Percentiles rank a stretch among this genome's conserved stretches.
Evolutionary conservation across 139 green algal genomes (phyloP).

Genomic region (Zygnema cylindricum): DNA sequence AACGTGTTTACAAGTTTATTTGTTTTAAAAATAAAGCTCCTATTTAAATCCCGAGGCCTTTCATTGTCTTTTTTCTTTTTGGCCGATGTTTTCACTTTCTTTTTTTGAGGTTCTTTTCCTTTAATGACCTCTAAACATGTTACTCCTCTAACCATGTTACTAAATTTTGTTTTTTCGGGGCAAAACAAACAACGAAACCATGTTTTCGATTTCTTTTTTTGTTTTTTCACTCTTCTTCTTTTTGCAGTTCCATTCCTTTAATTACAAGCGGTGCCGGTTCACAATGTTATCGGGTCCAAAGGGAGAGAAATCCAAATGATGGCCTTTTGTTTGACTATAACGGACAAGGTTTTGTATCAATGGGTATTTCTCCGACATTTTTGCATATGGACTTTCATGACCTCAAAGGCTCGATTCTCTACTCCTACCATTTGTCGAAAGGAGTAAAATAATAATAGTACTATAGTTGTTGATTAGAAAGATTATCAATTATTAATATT

Average conservation of each 20-base stretch:
- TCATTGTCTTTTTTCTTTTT: too few species aligned
- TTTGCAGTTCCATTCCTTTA: constrained; percentile 24
- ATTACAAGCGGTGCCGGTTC: constrained; percentile 57
- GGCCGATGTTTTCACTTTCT: too few species aligned
- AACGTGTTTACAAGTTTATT: too few species aligned
- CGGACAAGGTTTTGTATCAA: constrained; percentile 45
- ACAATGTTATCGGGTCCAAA: constrained; percentile 23
- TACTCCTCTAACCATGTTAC: background rate
- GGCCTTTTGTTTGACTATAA: constrained; percentile 12
- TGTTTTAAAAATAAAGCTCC: too few species aligned
- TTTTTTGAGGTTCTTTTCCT: too few species aligned
- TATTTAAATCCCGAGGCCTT: too few species aligned
- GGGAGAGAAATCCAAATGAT: background rate
- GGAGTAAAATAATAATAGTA: too few species aligned
- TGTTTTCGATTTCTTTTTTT: too few species aligned
- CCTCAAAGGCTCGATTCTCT: constrained; percentile 25
- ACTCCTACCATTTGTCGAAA: constrained; percentile 47
- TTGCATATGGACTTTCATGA: constrained; percentile 48
- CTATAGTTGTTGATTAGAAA: too few species aligned
- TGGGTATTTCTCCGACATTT: background rate
- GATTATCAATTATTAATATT: too few species aligned
- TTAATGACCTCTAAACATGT: background rate
- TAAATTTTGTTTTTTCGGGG: background rate
- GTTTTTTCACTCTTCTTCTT: background rate
- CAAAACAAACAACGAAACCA: too few species aligned